These are phyloP conservation scores for Terfezia boudieri DNA, from an alignment of 495 filamentous ascomycete species.

Conservation along the genomic window DNA sequence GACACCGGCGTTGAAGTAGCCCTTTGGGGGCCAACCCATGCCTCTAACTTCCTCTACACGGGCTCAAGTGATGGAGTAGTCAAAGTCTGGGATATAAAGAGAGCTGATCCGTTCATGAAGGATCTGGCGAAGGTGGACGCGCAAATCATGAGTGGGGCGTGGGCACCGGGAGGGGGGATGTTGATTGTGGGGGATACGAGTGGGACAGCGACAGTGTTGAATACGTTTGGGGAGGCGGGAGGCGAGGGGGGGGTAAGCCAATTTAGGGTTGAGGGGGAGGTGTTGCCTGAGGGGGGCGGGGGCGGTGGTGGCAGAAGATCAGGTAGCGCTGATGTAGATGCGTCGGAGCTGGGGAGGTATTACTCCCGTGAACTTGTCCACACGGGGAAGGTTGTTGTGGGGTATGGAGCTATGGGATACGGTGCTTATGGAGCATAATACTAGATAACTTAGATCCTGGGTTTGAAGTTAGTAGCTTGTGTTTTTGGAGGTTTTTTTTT, in stretches of 20 bases:
- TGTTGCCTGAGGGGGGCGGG: background rate
- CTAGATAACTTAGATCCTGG: no score
- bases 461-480: no score
- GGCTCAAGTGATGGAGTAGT: slow-evolving; percentile 74
- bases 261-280: background rate
- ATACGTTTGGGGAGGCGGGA: background rate
- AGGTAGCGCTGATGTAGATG: background rate
- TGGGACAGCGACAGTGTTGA: slow-evolving; percentile 12
- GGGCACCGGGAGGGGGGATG: slow-evolving; percentile 9
- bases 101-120: slow-evolving; percentile 39
- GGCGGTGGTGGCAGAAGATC: background rate
- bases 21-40: slow-evolving; percentile 43
- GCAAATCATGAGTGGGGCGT: slow-evolving; percentile 25
- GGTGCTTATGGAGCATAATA: no score
- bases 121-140: slow-evolving; percentile 30
- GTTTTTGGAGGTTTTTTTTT: no score
- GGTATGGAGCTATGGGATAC: no score
- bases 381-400: background rate
- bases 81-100: slow-evolving; percentile 62
- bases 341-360: background rate
- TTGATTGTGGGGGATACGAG: slow-evolving; percentile 13
- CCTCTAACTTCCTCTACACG: slow-evolving; percentile 52
- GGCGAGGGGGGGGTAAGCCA: no score
- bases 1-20: slow-evolving; percentile 69
- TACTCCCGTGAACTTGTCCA: background rate